Conservation (phyloP, 441 rosid genomes). For the Erodium trifolium region DNA sequence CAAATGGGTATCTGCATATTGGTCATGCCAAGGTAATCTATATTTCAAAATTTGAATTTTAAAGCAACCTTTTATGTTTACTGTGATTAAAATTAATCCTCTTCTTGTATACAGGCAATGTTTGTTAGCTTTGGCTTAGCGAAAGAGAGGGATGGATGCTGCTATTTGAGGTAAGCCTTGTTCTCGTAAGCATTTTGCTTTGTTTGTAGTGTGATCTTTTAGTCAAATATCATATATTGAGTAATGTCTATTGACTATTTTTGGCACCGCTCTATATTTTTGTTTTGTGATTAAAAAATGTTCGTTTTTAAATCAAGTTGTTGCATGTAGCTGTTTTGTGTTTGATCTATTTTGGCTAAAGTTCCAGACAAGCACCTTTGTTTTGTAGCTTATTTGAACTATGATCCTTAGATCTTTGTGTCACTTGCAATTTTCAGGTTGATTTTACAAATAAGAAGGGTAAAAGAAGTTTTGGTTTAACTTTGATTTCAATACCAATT, state of each 20-base stretch:
- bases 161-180: constrained; percentile 67
- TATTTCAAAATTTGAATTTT: constrained; percentile 6
- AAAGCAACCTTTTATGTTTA: constrained; percentile 12
- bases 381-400: not conserved
- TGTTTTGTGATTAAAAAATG: not conserved
- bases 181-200: not conserved
- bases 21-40: constrained; percentile 89
- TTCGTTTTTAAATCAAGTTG: not conserved
- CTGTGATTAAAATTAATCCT: not conserved
- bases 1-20: constrained; percentile 95
- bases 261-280: not conserved
- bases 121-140: constrained; percentile 93
- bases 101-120: constrained; percentile 60
- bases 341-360: not conserved
- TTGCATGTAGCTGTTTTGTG: not conserved
- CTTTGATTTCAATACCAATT: constrained; percentile 14
- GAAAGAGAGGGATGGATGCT: constrained; percentile 78
- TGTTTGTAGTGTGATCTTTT: not conserved
- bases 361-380: not conserved
- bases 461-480: not conserved
- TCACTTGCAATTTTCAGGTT: not conserved
- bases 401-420: not conserved
- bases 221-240: not conserved
- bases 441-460: not conserved
- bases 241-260: not conserved